Base-by-base conservation (phyloP, 768 basidiomycete genomes). In the Leccinum rimulosum region DNA sequence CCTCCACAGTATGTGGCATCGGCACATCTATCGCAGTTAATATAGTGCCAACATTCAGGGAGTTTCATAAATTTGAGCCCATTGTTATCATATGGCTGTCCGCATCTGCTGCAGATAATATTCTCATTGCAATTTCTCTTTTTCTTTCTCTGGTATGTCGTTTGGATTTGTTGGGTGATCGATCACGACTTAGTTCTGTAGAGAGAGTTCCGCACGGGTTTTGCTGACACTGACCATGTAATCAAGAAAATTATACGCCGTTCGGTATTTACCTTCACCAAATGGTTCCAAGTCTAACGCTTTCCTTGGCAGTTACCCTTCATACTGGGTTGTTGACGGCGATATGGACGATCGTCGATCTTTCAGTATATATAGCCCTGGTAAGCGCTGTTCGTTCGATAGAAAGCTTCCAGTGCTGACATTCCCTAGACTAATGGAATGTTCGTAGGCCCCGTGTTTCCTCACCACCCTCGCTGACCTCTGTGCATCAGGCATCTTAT, bases 81-180 rank as follows among this genome's bases (percentile, higher is more conserved):
- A 56, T 74, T 45, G 71, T 69, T 48, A 71, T 73, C 35, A 38
- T 71, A 9, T 84, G 83, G 82, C 76, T 84, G 31, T 63, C 75
- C 17, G 66, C 77, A 0, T 75, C 80, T 12, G 78, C 77, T 6
- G 68, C 75, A 11, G 76, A 77, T 11, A 84, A 84, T 64, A 61
- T 79, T 8, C 61, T 82, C 10, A 84, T 85, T 52, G 79, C 84
- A 1, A 56, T 66, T 0, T 61, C 74, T 1, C 72, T 84, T 6
- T 77, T 78, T 7, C 63, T 71, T 51, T 76, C 73, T 38, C 66
- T 84, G 68, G 82, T 81, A 59, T 22, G 76, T 66, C 33, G 22
- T 51, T 17, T 25, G 2, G 17, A 53, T 33, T 27, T n/a, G 15
- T 31, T 31, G 9, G 7, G 30, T 38, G 6, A 25, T n/a, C n/a